Evolutionary conservation across 2,329 filamentous ascomycete genomes (phyloP), one percentile per base, ranked within the genome.

Genomic region (Aschersonia sp.): DNA sequence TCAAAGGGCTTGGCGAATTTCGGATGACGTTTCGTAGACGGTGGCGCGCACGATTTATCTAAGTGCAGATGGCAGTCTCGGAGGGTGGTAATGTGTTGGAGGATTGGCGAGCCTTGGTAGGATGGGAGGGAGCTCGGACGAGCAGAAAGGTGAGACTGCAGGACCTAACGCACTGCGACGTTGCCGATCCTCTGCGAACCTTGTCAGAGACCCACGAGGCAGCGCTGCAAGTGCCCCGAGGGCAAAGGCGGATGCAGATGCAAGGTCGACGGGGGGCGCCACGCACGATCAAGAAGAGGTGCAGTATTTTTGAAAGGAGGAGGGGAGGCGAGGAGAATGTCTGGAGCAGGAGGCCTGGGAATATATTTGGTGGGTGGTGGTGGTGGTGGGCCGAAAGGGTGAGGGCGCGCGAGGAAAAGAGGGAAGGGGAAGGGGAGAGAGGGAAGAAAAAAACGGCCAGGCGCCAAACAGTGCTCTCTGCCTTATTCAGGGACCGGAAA

Each of bases 1-100:
- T 44, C 37, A 49, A 48, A 14, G 43, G 46, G 48, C 53, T 56
- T 55, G 55, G 53, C 54, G 43, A 50, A 51, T 54, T 52, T 47
- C 46, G 51, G 48, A 56, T 54, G 55, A 56, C 55, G 54, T 35
- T 45, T 31, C 31, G 14, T 44, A n/a, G 7, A 44, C 11, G 14
- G 40, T 41, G 40, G 14, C 7, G 40, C 14, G 40, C 9, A n/a
- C 11, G 40, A 14, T 12, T 41, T n/a, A 41, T 41, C 11, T 30
- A 30, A 40, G 42, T 12, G 41, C n/a, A 43, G 39, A 30, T 30
- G 31, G 39, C 35, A 40, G 31, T 22, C n/a, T 37, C 31, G 4
- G 32, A 32, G 14, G 47, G 32, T 39, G 39, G 44, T 22, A 41
- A 5, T 31, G 40, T 30, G n/a, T 7, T 9, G 8, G 12, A 9